Evolutionary conservation across 2,329 filamentous ascomycete genomes (phyloP), one percentile per base, ranked within the genome.

Genomic region (Onygenales sp.): DNA sequence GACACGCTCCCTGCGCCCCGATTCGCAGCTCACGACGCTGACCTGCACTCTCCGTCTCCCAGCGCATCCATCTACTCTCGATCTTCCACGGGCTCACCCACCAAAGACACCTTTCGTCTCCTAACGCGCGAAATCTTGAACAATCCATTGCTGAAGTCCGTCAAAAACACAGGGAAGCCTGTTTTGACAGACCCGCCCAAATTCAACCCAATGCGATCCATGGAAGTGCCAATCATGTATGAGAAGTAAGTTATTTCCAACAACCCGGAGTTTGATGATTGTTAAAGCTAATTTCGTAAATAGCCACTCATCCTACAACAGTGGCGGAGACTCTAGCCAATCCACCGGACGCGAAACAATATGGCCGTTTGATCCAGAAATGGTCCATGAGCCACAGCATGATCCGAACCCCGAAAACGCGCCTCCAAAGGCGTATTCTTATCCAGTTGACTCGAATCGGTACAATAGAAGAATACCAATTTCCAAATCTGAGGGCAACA

Each of bases 151-250:
- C 53, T 52, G 10, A 49, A 48, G 54, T 51, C 52, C 11, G 51
- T 45, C 40, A 55, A 51, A 46, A 40, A 42, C 31, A 48, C 40
- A 10, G 21, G 49, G 36, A 52, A 32, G 31, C 46, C 47, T 42
- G 44, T 49, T 40, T 45, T 40, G 33, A 47, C 57, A 7, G 56
- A 59, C n/a, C 56, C 57, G 3, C 40, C 48, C 34, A 59, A 61
- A 14, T 59, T 54, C 52, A 52, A 59, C 40, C 59, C 52, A 21
- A 58, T 59, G 54, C 53, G 31, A 13, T 58, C 57, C 8, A 59
- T 59, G 53, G 61, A 65, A 46, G 61, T 66, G 11, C 63, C 65
- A 44, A 59, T 66, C 51, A 59, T 66, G 54, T 58, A 60, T 50
- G 58, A 61, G 7, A 61, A 61, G 65, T 66, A 60, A 58, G 63